A percentile compares a stretch with the other conserved stretches of the same genome.
Evolutionary conservation across 192 early-diverging fungal species (phyloP).

Genomic region (Mortierella alpina): DNA sequence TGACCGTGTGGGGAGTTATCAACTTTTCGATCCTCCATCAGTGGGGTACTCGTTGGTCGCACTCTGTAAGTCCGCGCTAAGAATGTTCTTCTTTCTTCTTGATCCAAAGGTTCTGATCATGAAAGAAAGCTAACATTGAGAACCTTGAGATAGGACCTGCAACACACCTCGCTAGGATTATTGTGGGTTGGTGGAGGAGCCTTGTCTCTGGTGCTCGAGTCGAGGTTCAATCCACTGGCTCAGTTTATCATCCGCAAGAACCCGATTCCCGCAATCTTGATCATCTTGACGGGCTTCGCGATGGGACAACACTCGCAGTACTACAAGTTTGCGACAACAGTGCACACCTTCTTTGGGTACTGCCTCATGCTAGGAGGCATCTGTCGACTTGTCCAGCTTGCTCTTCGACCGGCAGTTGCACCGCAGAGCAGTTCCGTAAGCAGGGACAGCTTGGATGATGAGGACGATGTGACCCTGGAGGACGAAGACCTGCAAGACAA

Average conservation of each 20-base stretch:
- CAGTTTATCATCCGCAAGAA: constrained; percentile 53
- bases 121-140: not conserved
- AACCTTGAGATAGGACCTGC: constrained; percentile 24
- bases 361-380: constrained; percentile 42
- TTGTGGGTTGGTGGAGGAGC: constrained; percentile 59
- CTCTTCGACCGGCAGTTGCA: constrained; percentile 34
- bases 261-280: constrained; percentile 52
- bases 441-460: constrained; percentile 13
- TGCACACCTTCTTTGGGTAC: constrained; percentile 52
- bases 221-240: constrained; percentile 39
- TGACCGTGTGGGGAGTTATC: constrained; percentile 58
- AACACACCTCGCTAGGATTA: constrained; percentile 54
- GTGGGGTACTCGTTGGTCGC: constrained; percentile 57
- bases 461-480: constrained; percentile 19
- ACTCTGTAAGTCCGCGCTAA: constrained; percentile 29
- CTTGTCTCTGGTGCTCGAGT: constrained; percentile 52
- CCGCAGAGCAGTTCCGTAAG: not conserved
- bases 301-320: constrained; percentile 54
- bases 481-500: constrained; percentile 30
- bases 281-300: constrained; percentile 52
- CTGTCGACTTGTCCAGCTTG: constrained; percentile 42
- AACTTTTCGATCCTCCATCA: constrained; percentile 54
- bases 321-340: constrained; percentile 38
- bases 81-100: not conserved
- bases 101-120: not conserved